These are phyloP conservation scores for Candida smagusa DNA, from an alignment of 1,139 yeast genomes.

Conservation along the genomic window DNA sequence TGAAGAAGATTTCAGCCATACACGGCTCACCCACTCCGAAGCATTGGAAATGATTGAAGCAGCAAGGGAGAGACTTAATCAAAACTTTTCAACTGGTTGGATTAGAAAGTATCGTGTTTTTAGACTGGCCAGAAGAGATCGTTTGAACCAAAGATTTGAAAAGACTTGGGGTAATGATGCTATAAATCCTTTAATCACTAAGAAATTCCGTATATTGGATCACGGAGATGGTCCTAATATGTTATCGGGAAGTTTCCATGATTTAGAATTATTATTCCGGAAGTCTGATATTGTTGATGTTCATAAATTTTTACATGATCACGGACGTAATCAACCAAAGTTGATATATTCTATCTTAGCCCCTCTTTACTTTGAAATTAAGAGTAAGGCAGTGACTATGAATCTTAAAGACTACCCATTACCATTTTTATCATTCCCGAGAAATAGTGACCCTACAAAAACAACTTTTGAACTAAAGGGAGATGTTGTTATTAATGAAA, in stretches of 20 bases:
- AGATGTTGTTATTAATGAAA: conserved; percentile 42
- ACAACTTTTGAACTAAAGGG: conserved; percentile 35
- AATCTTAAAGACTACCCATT: conserved; percentile 40
- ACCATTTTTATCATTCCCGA: conserved; percentile 43
- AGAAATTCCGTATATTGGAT: conserved; percentile 35
- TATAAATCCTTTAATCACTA: conserved; percentile 26
- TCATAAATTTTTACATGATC: conserved; percentile 33
- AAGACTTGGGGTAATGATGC: conserved; percentile 37
- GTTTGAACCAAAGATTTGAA: conserved; percentile 26
- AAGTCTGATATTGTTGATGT: conserved; percentile 29
- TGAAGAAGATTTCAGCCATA: conserved; percentile 7
- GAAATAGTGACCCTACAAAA: conserved; percentile 19
- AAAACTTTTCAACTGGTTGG: conserved; percentile 71
- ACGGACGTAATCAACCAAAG: conserved; percentile 43
- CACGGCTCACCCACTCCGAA: conserved; percentile 17
- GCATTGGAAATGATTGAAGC: conserved; percentile 27
- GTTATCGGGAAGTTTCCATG: conserved; percentile 28
- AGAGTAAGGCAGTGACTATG: conserved; percentile 30
- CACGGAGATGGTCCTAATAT: conserved; percentile 36
- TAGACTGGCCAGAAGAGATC: conserved; percentile 20
- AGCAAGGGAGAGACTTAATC: conserved; percentile 35
- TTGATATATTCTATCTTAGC: conserved; percentile 37
- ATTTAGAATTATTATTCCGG: conserved; percentile 30
- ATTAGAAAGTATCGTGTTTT: conserved; percentile 35
- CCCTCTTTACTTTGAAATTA: conserved; percentile 32